These are phyloP conservation scores for Lentithecium fluviatile DNA, from an alignment of 495 filamentous ascomycete genomes.

Conservation along the genomic window DNA sequence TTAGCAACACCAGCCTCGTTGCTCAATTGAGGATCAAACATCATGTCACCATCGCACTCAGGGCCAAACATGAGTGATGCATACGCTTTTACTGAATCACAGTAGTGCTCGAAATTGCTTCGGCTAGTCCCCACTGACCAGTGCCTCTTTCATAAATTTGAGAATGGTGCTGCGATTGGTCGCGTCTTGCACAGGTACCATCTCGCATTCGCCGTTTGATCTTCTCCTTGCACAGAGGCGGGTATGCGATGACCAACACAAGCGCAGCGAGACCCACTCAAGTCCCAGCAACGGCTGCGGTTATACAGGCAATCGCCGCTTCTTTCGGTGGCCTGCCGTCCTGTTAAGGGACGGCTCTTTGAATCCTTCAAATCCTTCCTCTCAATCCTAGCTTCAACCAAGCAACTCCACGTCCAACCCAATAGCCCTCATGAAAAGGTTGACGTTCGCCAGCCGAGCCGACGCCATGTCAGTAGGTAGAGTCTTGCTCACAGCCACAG, in stretches of 20 bases:
- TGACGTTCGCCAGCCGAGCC: constrained; percentile 83
- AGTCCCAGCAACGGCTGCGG: no score
- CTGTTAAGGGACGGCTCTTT: background rate
- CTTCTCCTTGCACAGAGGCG: background rate
- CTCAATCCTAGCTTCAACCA: constrained; percentile 51
- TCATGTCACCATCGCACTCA: background rate
- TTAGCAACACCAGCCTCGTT: background rate
- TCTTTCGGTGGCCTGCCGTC: background rate
- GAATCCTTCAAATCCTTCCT: background rate
- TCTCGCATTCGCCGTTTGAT: background rate
- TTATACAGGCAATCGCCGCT: no score
- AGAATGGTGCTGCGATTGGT: background rate
- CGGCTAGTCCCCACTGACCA: background rate
- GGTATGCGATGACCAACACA: no score
- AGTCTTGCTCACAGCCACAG: constrained; percentile 79
- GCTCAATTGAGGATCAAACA: background rate
- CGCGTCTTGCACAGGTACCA: background rate
- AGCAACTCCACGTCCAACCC: constrained; percentile 94
- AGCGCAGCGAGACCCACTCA: no score
- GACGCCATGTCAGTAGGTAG: constrained; percentile 80
- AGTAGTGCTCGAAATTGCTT: background rate
- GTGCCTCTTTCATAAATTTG: constrained; percentile 25
- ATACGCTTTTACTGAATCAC: background rate
- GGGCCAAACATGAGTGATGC: background rate
- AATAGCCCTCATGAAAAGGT: constrained; percentile 97